Percentiles rank a stretch among this genome's conserved stretches.
phyloP scores from a whole-genome alignment of 2,329 filamentous ascomycete species.

The Periglandula ipomoeae region DNA sequence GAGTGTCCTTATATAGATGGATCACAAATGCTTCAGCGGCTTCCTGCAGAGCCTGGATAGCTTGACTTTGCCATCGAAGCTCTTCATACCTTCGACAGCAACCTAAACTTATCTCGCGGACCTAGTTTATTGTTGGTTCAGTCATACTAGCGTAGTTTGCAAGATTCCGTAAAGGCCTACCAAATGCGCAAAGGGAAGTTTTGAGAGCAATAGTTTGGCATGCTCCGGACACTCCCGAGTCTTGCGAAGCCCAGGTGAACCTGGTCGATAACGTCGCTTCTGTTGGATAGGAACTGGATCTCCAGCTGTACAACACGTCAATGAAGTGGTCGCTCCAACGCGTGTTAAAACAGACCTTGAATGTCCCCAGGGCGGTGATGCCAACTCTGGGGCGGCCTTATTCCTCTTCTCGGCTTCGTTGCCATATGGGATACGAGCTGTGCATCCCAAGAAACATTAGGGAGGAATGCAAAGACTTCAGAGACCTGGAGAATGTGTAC shows the following conservation, averaged over 20 bases:
- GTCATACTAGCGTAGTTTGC: neutral
- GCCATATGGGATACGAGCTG: neutral
- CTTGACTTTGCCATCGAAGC: constrained; percentile 92
- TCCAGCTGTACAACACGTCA: constrained; percentile 45
- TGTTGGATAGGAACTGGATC: constrained; percentile 58
- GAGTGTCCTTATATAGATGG: constrained; percentile 75
- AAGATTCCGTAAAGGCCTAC: constrained; percentile 29
- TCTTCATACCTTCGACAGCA: constrained; percentile 55
- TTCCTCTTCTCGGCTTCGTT: constrained; percentile 1
- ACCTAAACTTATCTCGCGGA: constrained; percentile 61
- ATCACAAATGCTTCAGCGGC: constrained; percentile 94
- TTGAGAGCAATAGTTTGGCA: constrained; percentile 76
- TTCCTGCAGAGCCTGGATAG: constrained; percentile 88
- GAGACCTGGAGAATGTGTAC: neutral
- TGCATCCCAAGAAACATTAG: neutral
- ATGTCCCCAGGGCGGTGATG: constrained; percentile 28
- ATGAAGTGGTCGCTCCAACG: neutral
- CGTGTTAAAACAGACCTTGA: constrained; percentile 24
- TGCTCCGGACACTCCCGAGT: constrained; percentile 85
- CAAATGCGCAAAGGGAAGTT: constrained; percentile 71
- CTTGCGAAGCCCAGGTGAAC: constrained; percentile 82
- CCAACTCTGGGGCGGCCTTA: neutral
- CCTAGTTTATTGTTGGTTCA: constrained; percentile 7
- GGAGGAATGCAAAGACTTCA: neutral
- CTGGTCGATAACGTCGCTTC: constrained; percentile 61